These are phyloP conservation scores for Ambrosiella xylebori DNA, from an alignment of 2,329 filamentous ascomycete species.

Conservation along the genomic window DNA sequence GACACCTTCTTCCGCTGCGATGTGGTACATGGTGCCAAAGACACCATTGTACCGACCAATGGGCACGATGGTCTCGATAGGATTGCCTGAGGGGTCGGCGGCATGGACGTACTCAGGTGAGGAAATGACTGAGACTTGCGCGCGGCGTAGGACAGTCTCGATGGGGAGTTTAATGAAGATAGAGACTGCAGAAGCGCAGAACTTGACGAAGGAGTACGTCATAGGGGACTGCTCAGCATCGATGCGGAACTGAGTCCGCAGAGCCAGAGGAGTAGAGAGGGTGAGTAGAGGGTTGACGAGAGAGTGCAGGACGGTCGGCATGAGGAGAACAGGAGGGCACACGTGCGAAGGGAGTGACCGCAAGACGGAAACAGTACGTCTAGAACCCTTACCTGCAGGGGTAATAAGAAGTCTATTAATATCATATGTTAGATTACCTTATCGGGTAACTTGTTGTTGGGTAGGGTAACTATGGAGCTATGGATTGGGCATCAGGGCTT, in stretches of 20 bases:
- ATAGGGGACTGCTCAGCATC: constrained; percentile 68
- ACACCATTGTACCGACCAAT: constrained; percentile 71
- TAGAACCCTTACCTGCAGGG: constrained; percentile 53
- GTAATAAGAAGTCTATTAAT: constrained; percentile 57
- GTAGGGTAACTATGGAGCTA: not conserved
- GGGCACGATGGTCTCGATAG: constrained; percentile 58
- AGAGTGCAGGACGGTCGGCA: constrained; percentile 77
- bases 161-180: constrained; percentile 76
- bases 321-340: constrained; percentile 50
- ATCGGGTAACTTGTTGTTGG: not conserved
- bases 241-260: constrained; percentile 70
- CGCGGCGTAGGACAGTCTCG: constrained; percentile 79
- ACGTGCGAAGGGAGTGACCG: constrained; percentile 62
- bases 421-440: constrained; percentile 18
- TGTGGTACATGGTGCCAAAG: constrained; percentile 77
- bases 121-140: constrained; percentile 59
- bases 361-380: constrained; percentile 62
- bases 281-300: constrained; percentile 69
- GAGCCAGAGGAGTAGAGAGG: constrained; percentile 65
- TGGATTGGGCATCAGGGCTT: not conserved
- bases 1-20: constrained; percentile 66
- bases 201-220: constrained; percentile 66
- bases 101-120: constrained; percentile 34
- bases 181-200: constrained; percentile 62
- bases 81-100: constrained; percentile 24